phyloP scores from a whole-genome alignment of 176 grass and related monocot genomes.

The Rhynchospora tenuis region DNA sequence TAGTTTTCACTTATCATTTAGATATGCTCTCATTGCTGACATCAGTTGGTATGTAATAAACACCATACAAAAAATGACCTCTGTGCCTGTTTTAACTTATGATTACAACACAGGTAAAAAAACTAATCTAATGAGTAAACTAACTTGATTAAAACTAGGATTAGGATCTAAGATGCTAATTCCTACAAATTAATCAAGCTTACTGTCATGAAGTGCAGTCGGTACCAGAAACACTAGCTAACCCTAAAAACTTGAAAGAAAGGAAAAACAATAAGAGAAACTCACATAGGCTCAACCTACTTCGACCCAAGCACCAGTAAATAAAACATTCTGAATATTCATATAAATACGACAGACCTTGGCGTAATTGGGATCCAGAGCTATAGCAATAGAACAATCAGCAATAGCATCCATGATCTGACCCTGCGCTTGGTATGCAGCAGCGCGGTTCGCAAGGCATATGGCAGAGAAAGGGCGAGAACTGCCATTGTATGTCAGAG shows the following conservation, averaged over 20 bases:
- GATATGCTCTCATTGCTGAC: no score
- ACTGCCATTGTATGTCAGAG: conserved; percentile 65
- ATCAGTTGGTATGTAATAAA: background rate
- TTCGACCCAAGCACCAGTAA: background rate
- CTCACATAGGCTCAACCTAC: background rate
- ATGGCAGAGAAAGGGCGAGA: conserved; percentile 74
- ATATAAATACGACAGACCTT: conserved; percentile 46
- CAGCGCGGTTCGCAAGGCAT: conserved; percentile 91
- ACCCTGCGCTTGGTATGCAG: conserved; percentile 84
- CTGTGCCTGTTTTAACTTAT: background rate
- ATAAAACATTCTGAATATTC: background rate
- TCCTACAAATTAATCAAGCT: background rate
- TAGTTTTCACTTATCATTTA: no score
- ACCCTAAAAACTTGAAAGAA: background rate
- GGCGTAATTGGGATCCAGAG: conserved; percentile 75
- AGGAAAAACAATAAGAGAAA: background rate
- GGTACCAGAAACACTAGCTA: background rate
- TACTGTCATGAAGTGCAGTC: background rate
- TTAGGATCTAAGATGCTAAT: background rate
- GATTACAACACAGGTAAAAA: background rate
- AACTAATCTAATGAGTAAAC: background rate
- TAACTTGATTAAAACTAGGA: background rate
- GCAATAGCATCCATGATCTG: conserved; percentile 96
- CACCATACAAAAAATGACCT: background rate
- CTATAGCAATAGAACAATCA: conserved; percentile 94